These are phyloP conservation scores for Theileria parva DNA, from an alignment of 169 alveolate species.

Conservation along the genomic window DNA sequence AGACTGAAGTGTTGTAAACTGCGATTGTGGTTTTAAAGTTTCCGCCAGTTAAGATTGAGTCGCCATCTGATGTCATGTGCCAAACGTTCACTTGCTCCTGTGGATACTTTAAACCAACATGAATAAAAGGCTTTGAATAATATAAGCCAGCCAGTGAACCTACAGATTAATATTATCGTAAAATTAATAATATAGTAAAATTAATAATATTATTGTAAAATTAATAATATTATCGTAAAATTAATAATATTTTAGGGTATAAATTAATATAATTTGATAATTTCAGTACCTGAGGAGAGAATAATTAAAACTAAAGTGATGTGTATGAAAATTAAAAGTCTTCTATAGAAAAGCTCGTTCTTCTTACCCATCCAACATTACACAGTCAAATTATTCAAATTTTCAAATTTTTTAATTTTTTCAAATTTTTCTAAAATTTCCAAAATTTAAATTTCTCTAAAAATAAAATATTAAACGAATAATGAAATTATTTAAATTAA, in stretches of 20 bases:
- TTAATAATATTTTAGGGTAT: too few species aligned
- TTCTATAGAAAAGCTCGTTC: background rate
- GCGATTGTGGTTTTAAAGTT: conserved; percentile 41
- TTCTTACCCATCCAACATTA: background rate
- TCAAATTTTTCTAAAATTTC: background rate
- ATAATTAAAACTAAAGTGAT: background rate
- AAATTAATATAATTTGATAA: too few species aligned
- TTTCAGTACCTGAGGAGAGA: conserved; percentile 2
- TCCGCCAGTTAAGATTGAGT: conserved; percentile 68
- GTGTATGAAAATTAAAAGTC: conserved; percentile 15
- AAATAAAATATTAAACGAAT: conserved; percentile 2
- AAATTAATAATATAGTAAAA: background rate
- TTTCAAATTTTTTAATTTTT: background rate
- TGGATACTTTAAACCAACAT: conserved; percentile 2
- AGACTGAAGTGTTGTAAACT: conserved; percentile 60
- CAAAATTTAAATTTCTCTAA: background rate
- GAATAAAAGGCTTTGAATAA: conserved; percentile 29
- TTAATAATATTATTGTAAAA: too few species aligned
- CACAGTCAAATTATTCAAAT: background rate
- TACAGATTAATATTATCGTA: background rate
- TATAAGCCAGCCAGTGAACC: conserved; percentile 41
- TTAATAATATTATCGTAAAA: too few species aligned
- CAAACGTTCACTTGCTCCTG: conserved; percentile 28
- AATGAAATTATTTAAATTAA: background rate
- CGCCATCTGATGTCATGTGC: conserved; percentile 35